Evolutionary conservation across 2,329 filamentous ascomycete genomes (phyloP).

Genomic region (Colletotrichum zoysiae): DNA sequence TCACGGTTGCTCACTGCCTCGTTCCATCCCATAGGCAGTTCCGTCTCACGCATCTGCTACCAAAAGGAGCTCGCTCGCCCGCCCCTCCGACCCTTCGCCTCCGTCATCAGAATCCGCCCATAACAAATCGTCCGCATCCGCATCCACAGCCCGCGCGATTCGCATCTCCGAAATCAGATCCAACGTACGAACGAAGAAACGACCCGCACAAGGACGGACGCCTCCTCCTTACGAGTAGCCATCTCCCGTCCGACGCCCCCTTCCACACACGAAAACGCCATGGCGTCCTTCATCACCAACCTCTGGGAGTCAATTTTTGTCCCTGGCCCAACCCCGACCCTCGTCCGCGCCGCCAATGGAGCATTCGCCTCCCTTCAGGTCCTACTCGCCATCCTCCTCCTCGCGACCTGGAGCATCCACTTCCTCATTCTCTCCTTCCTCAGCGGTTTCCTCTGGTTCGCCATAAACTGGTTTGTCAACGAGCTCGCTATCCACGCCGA

Average conservation of each 20-base stretch:
- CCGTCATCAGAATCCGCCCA: neutral
- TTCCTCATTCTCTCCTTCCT: slow-evolving; percentile 86
- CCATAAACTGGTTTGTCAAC: slow-evolving; percentile 95
- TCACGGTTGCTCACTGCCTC: neutral
- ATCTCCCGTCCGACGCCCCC: neutral
- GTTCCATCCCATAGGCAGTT: neutral
- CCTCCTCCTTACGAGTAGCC: neutral
- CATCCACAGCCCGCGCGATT: neutral
- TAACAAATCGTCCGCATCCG: slow-evolving; percentile 1
- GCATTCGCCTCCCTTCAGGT: slow-evolving; percentile 89
- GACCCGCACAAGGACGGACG: neutral
- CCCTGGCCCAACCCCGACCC: slow-evolving; percentile 87
- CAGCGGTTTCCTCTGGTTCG: slow-evolving; percentile 87
- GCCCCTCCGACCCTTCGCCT: neutral
- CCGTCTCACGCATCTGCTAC: neutral
- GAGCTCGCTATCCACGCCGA: slow-evolving; percentile 65
- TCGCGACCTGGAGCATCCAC: slow-evolving; percentile 89
- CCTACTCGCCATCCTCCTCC: slow-evolving; percentile 79
- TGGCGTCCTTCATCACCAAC: slow-evolving; percentile 76
- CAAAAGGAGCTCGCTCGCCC: neutral
- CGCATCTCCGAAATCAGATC: neutral
- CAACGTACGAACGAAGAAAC: neutral
- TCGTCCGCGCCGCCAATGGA: slow-evolving; percentile 90
- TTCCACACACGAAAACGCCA: slow-evolving; percentile 47
- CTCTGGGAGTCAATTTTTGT: slow-evolving; percentile 96